Percentiles rank a stretch among this genome's conserved stretches.
Evolutionary conservation across 169 alveolate genomes (phyloP).

Genomic region (Perkinsus marinus): DNA sequence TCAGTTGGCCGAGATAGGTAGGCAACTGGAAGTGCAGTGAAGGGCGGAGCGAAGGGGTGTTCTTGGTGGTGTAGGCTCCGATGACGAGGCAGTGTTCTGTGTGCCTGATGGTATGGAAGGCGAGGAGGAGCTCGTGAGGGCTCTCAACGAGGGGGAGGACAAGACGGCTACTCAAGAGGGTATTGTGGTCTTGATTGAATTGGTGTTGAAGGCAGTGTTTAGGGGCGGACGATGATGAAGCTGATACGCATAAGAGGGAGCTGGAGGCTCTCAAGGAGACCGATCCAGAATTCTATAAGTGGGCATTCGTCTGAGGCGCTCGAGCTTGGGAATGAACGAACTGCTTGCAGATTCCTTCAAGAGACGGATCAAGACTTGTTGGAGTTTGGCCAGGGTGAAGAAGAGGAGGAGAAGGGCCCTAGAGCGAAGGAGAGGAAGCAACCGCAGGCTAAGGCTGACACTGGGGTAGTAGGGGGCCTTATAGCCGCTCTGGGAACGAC

Average conservation of each 20-base stretch:
- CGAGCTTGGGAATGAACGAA: not conserved
- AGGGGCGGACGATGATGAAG: not conserved
- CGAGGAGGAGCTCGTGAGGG: not conserved
- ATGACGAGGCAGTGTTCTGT: not conserved
- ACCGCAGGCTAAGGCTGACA: not conserved
- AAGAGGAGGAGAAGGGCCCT: not conserved
- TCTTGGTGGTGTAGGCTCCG: not conserved
- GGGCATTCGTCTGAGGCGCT: not conserved
- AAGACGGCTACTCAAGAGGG: not conserved
- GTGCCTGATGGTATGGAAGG: not conserved
- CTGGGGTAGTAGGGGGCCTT: not conserved
- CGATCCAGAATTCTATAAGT: not conserved
- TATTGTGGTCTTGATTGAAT: not conserved
- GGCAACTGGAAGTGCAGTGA: not conserved
- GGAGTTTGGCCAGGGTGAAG: not conserved
- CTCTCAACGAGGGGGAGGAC: not conserved
- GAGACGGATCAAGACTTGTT: not conserved
- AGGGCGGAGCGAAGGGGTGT: too few species aligned
- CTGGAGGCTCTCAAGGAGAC: not conserved
- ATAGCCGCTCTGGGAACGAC: too few species aligned
- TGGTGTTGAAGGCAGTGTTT: too few species aligned
- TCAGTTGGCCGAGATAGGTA: not conserved
- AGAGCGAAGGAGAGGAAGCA: not conserved
- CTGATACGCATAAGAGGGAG: not conserved
- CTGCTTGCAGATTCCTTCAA: not conserved